Percentiles rank a stretch among this genome's conserved stretches.
Conservation (phyloP, 768 basidiomycete genomes). For the Rubroboletus pulcherrimus region DNA sequence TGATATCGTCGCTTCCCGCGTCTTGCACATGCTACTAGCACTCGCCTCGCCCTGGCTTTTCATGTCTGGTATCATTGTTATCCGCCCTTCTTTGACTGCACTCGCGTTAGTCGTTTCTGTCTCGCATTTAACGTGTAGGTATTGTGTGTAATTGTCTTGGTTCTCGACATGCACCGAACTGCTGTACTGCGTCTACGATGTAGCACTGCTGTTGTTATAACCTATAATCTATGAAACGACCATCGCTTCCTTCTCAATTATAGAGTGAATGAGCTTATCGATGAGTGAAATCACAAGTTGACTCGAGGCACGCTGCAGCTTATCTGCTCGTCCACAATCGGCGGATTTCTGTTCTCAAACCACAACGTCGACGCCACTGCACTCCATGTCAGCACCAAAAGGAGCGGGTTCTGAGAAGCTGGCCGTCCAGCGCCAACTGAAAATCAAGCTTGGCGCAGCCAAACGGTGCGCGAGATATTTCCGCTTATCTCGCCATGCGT, state of each 20-base stretch:
- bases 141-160: conserved; percentile 29
- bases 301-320: neutral
- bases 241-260: conserved; percentile 5
- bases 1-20: neutral
- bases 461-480: conserved; percentile 48
- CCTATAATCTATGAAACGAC: conserved; percentile 28
- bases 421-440: conserved; percentile 60
- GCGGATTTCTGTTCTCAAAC: conserved; percentile 3
- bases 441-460: conserved; percentile 68
- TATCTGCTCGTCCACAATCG: neutral
- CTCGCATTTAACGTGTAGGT: conserved; percentile 28
- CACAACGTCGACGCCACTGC: conserved; percentile 7
- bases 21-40: conserved; percentile 14
- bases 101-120: conserved; percentile 25
- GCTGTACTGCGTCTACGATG: conserved; percentile 31
- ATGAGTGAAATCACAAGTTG: neutral
- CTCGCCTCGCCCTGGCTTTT: conserved; percentile 16
- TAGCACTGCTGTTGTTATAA: conserved; percentile 26
- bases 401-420: conserved; percentile 17
- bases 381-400: conserved; percentile 15
- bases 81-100: conserved; percentile 24
- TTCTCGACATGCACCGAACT: conserved; percentile 27
- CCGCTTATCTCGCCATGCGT: conserved; percentile 11
- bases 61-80: conserved; percentile 20
- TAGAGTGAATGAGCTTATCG: conserved; percentile 8